Evolutionary conservation across 1,284 basidiomycete species (phyloP).

Genomic region (Coriolopsis trogii): DNA sequence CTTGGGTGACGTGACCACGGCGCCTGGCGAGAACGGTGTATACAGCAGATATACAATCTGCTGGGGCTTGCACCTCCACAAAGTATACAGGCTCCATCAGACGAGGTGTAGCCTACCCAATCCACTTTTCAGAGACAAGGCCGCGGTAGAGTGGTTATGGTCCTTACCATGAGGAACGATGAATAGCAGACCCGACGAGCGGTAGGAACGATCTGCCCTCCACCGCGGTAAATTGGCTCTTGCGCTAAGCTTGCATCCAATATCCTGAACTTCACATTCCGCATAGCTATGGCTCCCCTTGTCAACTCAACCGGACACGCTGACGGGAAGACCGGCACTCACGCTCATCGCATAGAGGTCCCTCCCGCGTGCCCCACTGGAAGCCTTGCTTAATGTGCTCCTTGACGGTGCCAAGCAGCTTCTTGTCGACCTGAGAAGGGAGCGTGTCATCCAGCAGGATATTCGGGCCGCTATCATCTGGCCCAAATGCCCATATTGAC

Average conservation of each 20-base stretch:
- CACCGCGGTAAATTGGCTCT: slow-evolving; percentile 97
- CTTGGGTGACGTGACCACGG: slow-evolving; percentile 97
- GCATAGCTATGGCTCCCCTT: slow-evolving; percentile 69
- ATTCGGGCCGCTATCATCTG: slow-evolving; percentile 94
- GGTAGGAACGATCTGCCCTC: slow-evolving; percentile 98
- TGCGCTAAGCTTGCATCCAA: slow-evolving; percentile 89
- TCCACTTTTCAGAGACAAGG: neutral
- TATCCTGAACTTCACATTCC: slow-evolving; percentile 97
- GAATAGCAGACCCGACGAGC: slow-evolving; percentile 98
- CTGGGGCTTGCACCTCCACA: slow-evolving; percentile 97
- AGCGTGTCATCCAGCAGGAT: slow-evolving; percentile 95
- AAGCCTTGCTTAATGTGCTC: slow-evolving; percentile 99
- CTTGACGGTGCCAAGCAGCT: slow-evolving; percentile 84
- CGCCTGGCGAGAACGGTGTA: slow-evolving; percentile 97
- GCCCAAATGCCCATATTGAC: slow-evolving; percentile 99
- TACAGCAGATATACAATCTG: slow-evolving; percentile 97
- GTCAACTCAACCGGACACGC: slow-evolving; percentile 3
- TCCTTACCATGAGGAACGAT: slow-evolving; percentile 91
- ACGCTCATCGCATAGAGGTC: slow-evolving; percentile 98
- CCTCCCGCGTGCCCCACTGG: slow-evolving; percentile 98
- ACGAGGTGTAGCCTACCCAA: slow-evolving; percentile 78
- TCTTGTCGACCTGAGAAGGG: slow-evolving; percentile 95
- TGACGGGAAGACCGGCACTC: slow-evolving; percentile 42
- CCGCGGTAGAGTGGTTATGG: neutral
- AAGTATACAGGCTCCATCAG: slow-evolving; percentile 98